Conservation (phyloP, 1,139 yeast genomes). For the Hyphopichia khmerensis region DNA sequence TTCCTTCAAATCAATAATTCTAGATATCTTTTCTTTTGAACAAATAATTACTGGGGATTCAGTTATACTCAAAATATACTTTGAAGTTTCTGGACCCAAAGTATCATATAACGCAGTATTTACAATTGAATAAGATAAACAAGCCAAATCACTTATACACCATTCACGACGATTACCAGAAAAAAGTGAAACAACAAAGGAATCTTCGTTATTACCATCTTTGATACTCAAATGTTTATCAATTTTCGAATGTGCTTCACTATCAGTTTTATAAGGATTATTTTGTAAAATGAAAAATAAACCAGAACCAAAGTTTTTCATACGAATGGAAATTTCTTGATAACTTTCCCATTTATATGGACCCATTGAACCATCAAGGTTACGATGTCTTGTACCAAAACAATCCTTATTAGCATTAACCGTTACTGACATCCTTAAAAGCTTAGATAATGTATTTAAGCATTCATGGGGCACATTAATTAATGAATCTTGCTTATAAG, state of each 20-base stretch:
- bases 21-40: slow-evolving; percentile 46
- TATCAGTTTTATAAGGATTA: slow-evolving; percentile 36
- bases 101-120: slow-evolving; percentile 67
- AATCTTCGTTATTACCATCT: slow-evolving; percentile 22
- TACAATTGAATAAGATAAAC: slow-evolving; percentile 49
- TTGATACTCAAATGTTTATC: slow-evolving; percentile 17
- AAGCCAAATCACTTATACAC: slow-evolving; percentile 60
- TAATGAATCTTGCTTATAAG: slow-evolving; percentile 33
- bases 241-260: slow-evolving; percentile 26
- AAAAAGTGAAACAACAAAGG: slow-evolving; percentile 53
- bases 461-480: slow-evolving; percentile 47
- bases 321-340: slow-evolving; percentile 37
- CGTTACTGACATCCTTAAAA: slow-evolving; percentile 43
- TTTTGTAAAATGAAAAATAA: slow-evolving; percentile 50
- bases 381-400: slow-evolving; percentile 50
- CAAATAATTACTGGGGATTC: slow-evolving; percentile 56
- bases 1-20: slow-evolving; percentile 36
- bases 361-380: slow-evolving; percentile 40
- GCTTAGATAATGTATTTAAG: slow-evolving; percentile 48
- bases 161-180: slow-evolving; percentile 61
- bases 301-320: slow-evolving; percentile 63
- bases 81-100: slow-evolving; percentile 58
- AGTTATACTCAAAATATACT: slow-evolving; percentile 55
- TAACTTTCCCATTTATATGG: slow-evolving; percentile 52
- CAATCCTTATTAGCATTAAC: slow-evolving; percentile 38